These are phyloP conservation scores for Lachancea waltii DNA, from an alignment of 805 yeast genomes.

Conservation along the genomic window DNA sequence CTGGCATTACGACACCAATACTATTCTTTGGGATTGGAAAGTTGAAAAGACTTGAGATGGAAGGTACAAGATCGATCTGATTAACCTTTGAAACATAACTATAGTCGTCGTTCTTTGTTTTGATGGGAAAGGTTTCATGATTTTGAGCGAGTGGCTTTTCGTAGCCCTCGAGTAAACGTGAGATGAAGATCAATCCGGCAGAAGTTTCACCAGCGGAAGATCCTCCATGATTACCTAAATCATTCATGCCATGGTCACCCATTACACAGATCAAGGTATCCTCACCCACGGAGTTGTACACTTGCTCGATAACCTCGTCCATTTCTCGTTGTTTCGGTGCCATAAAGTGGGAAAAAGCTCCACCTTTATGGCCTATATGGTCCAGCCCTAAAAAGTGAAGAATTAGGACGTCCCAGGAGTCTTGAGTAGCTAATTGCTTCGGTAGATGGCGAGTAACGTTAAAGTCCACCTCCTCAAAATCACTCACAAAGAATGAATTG, in stretches of 20 bases:
- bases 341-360: conserved; percentile 79
- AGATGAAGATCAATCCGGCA: conserved; percentile 67
- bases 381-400: conserved; percentile 91
- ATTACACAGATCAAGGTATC: conserved; percentile 63
- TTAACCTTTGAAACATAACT: conserved; percentile 53
- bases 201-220: conserved; percentile 89
- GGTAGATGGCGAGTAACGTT: conserved; percentile 88
- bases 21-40: conserved; percentile 88
- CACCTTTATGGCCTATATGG: conserved; percentile 97
- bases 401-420: conserved; percentile 77
- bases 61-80: conserved; percentile 93
- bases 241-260: conserved; percentile 98
- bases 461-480: conserved; percentile 86
- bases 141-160: conserved; percentile 16
- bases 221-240: conserved; percentile 94
- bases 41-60: conserved; percentile 71
- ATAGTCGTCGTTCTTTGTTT: conserved; percentile 37
- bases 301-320: conserved; percentile 56
- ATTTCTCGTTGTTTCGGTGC: conserved; percentile 75
- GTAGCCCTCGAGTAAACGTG: conserved; percentile 46
- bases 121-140: conserved; percentile 14
- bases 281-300: conserved; percentile 43
- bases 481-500: conserved; percentile 88
- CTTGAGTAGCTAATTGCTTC: conserved; percentile 39
- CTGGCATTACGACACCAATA: conserved; percentile 63